Evolutionary conservation across 352 stramenopile species (phyloP).

Genomic region (Globisporangium paddicum): DNA sequence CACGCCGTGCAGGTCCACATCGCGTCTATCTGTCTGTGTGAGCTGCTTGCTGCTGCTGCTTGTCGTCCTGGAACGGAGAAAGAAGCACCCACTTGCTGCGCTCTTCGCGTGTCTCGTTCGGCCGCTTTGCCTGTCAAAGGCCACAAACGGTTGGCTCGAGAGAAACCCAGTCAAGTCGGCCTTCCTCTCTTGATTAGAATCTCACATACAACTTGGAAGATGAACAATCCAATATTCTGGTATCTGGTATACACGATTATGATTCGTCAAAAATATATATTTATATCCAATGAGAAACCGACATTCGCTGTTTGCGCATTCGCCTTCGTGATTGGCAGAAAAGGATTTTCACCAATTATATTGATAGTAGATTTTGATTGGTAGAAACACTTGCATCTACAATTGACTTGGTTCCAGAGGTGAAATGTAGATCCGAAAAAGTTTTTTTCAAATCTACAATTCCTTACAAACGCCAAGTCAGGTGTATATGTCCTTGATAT

Average conservation of each 20-base stretch:
- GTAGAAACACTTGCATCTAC: too few relatives aligned
- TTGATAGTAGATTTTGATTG: too few relatives aligned
- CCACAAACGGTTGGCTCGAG: slow-evolving; percentile 2
- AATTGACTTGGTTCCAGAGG: too few relatives aligned
- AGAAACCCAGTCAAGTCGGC: neutral
- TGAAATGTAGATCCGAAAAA: too few relatives aligned
- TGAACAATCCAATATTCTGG: neutral
- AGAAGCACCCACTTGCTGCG: neutral
- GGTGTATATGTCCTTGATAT: too few relatives aligned
- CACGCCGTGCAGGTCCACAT: slow-evolving; percentile 87
- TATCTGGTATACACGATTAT: neutral
- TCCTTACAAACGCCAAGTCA: too few relatives aligned
- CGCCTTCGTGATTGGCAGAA: too few relatives aligned
- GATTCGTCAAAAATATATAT: neutral
- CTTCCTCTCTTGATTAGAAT: neutral
- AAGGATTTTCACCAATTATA: too few relatives aligned
- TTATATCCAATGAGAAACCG: neutral
- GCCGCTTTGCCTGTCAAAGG: neutral
- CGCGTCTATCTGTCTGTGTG: neutral
- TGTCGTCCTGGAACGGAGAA: neutral
- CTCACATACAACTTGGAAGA: neutral
- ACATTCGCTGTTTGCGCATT: slow-evolving; percentile 15
- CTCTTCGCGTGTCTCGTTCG: slow-evolving; percentile 1
- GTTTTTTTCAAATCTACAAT: too few relatives aligned
- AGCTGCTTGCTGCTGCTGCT: neutral